Evolutionary conservation across 495 filamentous ascomycete genomes (phyloP).

Genomic region (Aspergillus conjunctus): DNA sequence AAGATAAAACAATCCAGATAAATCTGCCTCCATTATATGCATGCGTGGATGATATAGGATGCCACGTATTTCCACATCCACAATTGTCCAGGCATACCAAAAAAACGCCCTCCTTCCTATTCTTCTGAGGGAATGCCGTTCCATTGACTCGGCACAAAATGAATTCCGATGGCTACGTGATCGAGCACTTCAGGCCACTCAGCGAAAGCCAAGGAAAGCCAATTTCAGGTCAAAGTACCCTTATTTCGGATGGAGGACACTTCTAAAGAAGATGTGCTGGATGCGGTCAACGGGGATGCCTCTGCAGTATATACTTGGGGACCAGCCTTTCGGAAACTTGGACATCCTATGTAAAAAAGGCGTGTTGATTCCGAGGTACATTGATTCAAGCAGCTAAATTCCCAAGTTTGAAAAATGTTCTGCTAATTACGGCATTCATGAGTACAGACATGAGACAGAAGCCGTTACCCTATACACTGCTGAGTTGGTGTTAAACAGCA

Average conservation of each 20-base stretch:
- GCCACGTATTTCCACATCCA: conserved; percentile 69
- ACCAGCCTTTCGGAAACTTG: conserved; percentile 83
- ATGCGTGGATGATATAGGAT: conserved; percentile 50
- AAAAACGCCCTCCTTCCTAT: conserved; percentile 62
- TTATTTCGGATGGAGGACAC: conserved; percentile 29
- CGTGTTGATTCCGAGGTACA: conserved; percentile 81
- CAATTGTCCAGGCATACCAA: conserved; percentile 58
- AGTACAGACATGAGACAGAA: conserved; percentile 69
- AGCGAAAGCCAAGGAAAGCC: conserved; percentile 15
- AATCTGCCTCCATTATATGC: neutral
- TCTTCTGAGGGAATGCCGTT: conserved; percentile 71
- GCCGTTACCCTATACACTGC: conserved; percentile 62
- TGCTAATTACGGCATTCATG: neutral
- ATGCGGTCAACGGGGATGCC: conserved; percentile 67
- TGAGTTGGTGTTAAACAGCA: conserved; percentile 37
- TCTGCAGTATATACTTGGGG: conserved; percentile 86
- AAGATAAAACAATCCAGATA: too few relatives aligned
- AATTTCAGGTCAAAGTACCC: neutral
- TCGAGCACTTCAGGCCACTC: conserved; percentile 46
- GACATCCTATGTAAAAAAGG: conserved; percentile 74
- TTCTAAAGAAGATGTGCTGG: conserved; percentile 54
- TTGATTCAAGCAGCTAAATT: neutral
- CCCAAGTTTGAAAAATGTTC: neutral
- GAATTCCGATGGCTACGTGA: conserved; percentile 88
- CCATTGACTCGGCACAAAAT: conserved; percentile 64